Percentiles rank a stretch among this genome's conserved stretches.
These are phyloP conservation scores for Juglanconis sp. DNA, from an alignment of 2,329 filamentous ascomycete genomes.

Conservation along the genomic window DNA sequence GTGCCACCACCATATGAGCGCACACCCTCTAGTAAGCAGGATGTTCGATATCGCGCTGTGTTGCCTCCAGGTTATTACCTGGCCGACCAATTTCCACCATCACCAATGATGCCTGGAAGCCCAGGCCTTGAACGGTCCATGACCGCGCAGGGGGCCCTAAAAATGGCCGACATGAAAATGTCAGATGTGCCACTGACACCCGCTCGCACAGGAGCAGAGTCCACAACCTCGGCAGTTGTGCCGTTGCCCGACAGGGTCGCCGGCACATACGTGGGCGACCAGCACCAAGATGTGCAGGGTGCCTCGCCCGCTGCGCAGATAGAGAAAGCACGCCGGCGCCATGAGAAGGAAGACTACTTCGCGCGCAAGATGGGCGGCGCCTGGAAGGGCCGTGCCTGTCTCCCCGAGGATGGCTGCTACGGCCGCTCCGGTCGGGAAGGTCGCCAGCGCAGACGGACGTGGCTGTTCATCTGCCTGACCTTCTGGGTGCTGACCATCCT, in stretches of 20 bases:
- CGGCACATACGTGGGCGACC: constrained; percentile 45
- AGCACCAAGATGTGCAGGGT: constrained; percentile 38
- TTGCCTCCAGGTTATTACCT: constrained; percentile 53
- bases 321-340: constrained; percentile 51
- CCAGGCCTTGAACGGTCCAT: constrained; percentile 61
- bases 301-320: constrained; percentile 36
- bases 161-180: constrained; percentile 52
- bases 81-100: constrained; percentile 47
- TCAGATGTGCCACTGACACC: constrained; percentile 56
- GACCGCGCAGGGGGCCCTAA: constrained; percentile 58
- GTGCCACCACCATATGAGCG: constrained; percentile 51
- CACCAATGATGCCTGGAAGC: constrained; percentile 56
- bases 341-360: constrained; percentile 64
- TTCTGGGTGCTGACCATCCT: constrained; percentile 55
- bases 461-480: constrained; percentile 47
- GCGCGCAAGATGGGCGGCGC: constrained; percentile 56
- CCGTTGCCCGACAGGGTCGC: constrained; percentile 41
- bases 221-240: constrained; percentile 17
- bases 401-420: constrained; percentile 62
- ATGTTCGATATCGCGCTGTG: constrained; percentile 53
- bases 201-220: constrained; percentile 18
- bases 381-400: constrained; percentile 64
- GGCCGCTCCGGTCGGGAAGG: constrained; percentile 62
- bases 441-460: constrained; percentile 60
- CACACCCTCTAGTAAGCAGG: constrained; percentile 42